Conservation (phyloP, 176 grass and related monocot species). For the Aegilops sharonensis region DNA sequence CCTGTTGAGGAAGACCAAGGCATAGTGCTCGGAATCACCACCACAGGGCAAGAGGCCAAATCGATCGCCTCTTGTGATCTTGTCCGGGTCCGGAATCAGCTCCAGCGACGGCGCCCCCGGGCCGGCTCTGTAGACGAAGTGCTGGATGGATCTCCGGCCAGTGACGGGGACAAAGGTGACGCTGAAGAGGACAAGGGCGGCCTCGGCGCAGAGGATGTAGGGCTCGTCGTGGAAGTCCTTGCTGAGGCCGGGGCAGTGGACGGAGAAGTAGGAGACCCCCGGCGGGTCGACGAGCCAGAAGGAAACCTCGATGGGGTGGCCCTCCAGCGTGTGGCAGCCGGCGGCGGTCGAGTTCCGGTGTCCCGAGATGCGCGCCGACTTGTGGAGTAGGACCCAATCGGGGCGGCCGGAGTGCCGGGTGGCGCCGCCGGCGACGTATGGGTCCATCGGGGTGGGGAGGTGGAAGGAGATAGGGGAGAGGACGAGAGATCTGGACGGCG, state of each 20-base stretch:
- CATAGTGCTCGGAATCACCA: not conserved
- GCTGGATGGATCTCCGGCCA: not conserved
- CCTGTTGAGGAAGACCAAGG: not conserved
- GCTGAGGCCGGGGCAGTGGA: not conserved
- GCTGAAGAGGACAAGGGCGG: not conserved
- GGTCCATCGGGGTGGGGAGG: no score
- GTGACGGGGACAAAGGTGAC: not conserved
- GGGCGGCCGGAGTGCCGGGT: no score
- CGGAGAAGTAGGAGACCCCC: not conserved
- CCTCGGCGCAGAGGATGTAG: not conserved
- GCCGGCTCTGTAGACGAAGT: not conserved
- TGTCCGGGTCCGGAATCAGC: not conserved
- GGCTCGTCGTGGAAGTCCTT: not conserved
- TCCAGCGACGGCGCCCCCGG: not conserved
- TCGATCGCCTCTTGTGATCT: not conserved
- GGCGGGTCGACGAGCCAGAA: not conserved
- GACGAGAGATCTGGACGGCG: no score
- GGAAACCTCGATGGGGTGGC: no score
- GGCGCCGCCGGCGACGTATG: no score
- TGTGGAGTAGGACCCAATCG: no score
- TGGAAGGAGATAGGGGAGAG: no score
- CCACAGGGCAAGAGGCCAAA: not conserved
- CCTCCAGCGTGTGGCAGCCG: no score
- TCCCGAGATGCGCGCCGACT: no score
- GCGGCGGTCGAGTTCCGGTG: no score